These are phyloP conservation scores for Candida labiduridarum DNA, from an alignment of 1,139 yeast genomes.

Conservation along the genomic window DNA sequence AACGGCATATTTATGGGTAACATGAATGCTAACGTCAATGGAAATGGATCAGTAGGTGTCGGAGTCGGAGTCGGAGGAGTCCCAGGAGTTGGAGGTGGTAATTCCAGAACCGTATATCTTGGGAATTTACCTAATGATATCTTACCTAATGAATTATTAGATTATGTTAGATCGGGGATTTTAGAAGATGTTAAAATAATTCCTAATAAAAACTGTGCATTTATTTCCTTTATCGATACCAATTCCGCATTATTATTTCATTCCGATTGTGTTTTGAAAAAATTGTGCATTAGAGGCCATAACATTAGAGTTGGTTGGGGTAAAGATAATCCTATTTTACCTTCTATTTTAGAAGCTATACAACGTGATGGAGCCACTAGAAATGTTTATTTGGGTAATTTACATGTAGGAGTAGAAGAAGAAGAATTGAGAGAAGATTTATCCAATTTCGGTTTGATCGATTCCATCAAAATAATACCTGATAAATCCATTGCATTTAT, in stretches of 20 bases:
- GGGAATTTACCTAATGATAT: slow-evolving; percentile 88
- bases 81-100: slow-evolving; percentile 14
- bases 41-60: background rate
- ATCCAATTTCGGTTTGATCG: slow-evolving; percentile 55
- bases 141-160: slow-evolving; percentile 78
- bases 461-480: slow-evolving; percentile 56
- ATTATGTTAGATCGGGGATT: slow-evolving; percentile 89
- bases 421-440: slow-evolving; percentile 56
- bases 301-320: slow-evolving; percentile 74
- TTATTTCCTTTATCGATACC: slow-evolving; percentile 62
- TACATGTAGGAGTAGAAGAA: slow-evolving; percentile 52
- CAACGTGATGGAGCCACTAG: slow-evolving; percentile 89
- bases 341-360: slow-evolving; percentile 72
- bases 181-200: slow-evolving; percentile 71
- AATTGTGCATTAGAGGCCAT: slow-evolving; percentile 56
- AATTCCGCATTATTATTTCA: slow-evolving; percentile 63
- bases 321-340: slow-evolving; percentile 62
- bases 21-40: background rate
- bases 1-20: slow-evolving; percentile 9
- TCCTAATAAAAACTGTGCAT: slow-evolving; percentile 61
- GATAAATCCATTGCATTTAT: slow-evolving; percentile 65
- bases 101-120: slow-evolving; percentile 74
- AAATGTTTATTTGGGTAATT: slow-evolving; percentile 81
- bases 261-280: slow-evolving; percentile 61
- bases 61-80: slow-evolving; percentile 6